These are phyloP conservation scores for Talaromyces proteolyticus DNA, from an alignment of 495 filamentous ascomycete genomes.

Conservation along the genomic window DNA sequence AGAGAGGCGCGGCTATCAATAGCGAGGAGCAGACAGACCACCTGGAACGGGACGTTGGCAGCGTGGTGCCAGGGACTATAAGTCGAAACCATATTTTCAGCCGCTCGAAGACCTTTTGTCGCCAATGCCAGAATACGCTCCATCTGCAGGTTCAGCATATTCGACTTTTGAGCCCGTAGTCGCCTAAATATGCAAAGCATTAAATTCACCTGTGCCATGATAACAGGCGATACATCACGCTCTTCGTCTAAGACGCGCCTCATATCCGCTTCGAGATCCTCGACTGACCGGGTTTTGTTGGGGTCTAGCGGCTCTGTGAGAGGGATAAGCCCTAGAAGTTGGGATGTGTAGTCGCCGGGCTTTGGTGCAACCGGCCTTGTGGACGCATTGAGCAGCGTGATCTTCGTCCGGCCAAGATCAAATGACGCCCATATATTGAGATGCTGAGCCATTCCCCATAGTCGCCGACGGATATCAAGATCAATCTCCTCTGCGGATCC, in stretches of 20 bases:
- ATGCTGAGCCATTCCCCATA: conserved; percentile 37
- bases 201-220: conserved; percentile 45
- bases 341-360: conserved; percentile 25
- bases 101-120: conserved; percentile 20
- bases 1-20: conserved; percentile 41
- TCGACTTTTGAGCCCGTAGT: conserved; percentile 55
- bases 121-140: conserved; percentile 21
- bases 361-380: conserved; percentile 12
- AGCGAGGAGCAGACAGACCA: conserved; percentile 41
- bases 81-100: conserved; percentile 22
- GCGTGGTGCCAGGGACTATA: conserved; percentile 47
- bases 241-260: conserved; percentile 15
- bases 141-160: conserved; percentile 66
- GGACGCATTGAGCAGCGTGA: conserved; percentile 24
- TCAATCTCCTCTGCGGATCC: conserved; percentile 10
- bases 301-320: conserved; percentile 30
- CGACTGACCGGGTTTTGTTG: conserved; percentile 16
- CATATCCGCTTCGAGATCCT: conserved; percentile 22
- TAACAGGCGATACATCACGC: conserved; percentile 29
- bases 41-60: conserved; percentile 47
- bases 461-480: conserved; percentile 24
- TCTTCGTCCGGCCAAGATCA: conserved; percentile 43
- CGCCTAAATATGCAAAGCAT: conserved; percentile 78
- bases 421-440: conserved; percentile 41
- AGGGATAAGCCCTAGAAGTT: conserved; percentile 31